These are phyloP conservation scores for Cutaneotrichosporon cutaneum DNA, from an alignment of 1,284 basidiomycete species.

Conservation along the genomic window DNA sequence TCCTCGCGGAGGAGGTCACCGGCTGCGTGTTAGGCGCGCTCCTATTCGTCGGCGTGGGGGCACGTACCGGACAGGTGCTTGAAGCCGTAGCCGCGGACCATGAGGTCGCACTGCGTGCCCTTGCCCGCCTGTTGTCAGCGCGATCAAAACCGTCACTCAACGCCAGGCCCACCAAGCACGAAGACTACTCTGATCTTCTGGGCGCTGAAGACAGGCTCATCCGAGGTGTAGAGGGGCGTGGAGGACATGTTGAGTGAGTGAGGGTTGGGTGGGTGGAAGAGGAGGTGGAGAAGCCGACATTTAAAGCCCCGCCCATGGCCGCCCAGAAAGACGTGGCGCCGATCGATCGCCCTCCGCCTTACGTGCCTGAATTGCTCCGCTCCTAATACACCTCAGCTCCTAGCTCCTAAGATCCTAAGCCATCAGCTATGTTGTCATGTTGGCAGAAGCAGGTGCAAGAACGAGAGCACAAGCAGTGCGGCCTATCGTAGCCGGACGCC, in stretches of 20 bases:
- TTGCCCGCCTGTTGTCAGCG: conserved; percentile 64
- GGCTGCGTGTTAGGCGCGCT: conserved; percentile 58
- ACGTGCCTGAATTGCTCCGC: background rate
- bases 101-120: conserved; percentile 87
- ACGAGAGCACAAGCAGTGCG: background rate
- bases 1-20: conserved; percentile 96
- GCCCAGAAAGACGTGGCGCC: background rate
- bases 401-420: no score
- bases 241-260: conserved; percentile 13
- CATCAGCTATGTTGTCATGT: no score
- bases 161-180: conserved; percentile 95
- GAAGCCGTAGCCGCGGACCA: conserved; percentile 88
- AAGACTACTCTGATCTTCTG: conserved; percentile 84
- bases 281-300: background rate
- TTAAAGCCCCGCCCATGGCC: background rate
- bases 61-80: conserved; percentile 89
- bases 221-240: conserved; percentile 21
- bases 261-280: conserved; percentile 2
- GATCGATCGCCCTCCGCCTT: background rate
- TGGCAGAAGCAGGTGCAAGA: no score
- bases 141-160: conserved; percentile 59
- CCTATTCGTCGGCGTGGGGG: background rate
- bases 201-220: conserved; percentile 64
- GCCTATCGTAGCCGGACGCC: background rate
- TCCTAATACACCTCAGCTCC: background rate